Base-by-base conservation (phyloP, 805 yeast genomes). In the Starmera quercuum region DNA sequence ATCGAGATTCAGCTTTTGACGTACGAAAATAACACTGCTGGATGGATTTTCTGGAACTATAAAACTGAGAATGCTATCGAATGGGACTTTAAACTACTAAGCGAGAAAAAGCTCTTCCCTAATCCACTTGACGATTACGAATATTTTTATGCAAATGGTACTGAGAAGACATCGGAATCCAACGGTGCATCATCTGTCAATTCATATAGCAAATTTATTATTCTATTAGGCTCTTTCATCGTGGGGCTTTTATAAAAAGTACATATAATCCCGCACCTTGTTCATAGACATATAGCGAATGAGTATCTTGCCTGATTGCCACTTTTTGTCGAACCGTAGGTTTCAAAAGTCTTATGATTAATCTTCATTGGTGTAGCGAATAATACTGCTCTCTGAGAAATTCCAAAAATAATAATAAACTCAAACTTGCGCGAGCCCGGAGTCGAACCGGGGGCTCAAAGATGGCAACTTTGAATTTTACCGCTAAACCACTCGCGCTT, bases 31-130 rank as follows among this genome's bases (percentile, higher is more conserved):
- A 44, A 59, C 34, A 61, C 66, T 23, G 58, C 59, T 9, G 86
- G 86, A 0, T 79, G 78, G 73, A 69, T 78, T 25, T 79, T 78
- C 46, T 80, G 86, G 87, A 74, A 75, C 45, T 78, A 68, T 60
- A 78, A 77, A 50, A 78, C 84, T 0, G 87, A 80, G 47, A 51
- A 58, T 35, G 72, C 83, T 2, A 59, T 73, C 15, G 85, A 78
- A 50, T 79, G 86, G 85, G 84, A 78, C 49, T 70, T 75, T 47
- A 49, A 60, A 35, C 58, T 66, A 33, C 61, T 81, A 44, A 66
- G 72, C 7, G 53, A 64, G 14, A 48, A 62, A 22, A 73, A 61
- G 4, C 50, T 81, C 31, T 73, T 81, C 56, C 88, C 88, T 2
- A 69, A 64, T 27, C 86, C 87, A 2, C 62, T 80, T 22, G 45